Evolutionary conservation across 495 filamentous ascomycete genomes (phyloP).

Genomic region (Daldinia caldariorum): DNA sequence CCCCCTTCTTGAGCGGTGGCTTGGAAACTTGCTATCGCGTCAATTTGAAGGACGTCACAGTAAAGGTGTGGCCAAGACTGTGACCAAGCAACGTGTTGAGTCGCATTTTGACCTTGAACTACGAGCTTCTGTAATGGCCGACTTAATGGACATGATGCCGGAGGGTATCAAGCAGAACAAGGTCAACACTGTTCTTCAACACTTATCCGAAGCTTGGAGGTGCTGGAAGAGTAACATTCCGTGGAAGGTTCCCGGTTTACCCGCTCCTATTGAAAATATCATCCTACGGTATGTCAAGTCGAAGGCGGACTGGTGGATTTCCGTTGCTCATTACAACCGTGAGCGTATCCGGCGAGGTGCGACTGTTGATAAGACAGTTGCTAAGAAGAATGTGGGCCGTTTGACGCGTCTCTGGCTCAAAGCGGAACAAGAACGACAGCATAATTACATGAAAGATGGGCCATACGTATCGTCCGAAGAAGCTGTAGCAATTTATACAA

Average conservation of each 20-base stretch:
- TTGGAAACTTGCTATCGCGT: slow-evolving; percentile 94
- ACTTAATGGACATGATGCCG: slow-evolving; percentile 99
- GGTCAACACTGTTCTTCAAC: slow-evolving; percentile 96
- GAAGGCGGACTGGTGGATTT: slow-evolving; percentile 99
- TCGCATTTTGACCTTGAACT: slow-evolving; percentile 99
- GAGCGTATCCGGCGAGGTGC: slow-evolving; percentile 95
- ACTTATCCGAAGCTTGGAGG: slow-evolving; percentile 97
- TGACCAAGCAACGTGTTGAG: slow-evolving; percentile 98
- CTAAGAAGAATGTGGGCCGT: slow-evolving; percentile 98
- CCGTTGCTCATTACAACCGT: slow-evolving; percentile 97
- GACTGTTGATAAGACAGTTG: slow-evolving; percentile 98
- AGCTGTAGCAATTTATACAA: slow-evolving; percentile 98
- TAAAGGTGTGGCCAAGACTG: slow-evolving; percentile 99
- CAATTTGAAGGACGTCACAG: slow-evolving; percentile 99
- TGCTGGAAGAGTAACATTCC: slow-evolving; percentile 99
- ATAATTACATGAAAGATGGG: slow-evolving; percentile 99
- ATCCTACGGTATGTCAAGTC: slow-evolving; percentile 98
- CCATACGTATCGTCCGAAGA: slow-evolving; percentile 99
- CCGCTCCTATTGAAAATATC: slow-evolving; percentile 97
- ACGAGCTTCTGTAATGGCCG: slow-evolving; percentile 97
- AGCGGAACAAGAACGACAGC: slow-evolving; percentile 97
- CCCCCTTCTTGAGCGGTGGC: slow-evolving; percentile 94
- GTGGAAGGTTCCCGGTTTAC: slow-evolving; percentile 97
- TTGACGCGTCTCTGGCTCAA: slow-evolving; percentile 97
- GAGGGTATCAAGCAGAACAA: slow-evolving; percentile 99